Evolutionary conservation across 176 grass and related monocot genomes (phyloP), one percentile per base, ranked within the genome.

Genomic region (Oryza meridionalis): DNA sequence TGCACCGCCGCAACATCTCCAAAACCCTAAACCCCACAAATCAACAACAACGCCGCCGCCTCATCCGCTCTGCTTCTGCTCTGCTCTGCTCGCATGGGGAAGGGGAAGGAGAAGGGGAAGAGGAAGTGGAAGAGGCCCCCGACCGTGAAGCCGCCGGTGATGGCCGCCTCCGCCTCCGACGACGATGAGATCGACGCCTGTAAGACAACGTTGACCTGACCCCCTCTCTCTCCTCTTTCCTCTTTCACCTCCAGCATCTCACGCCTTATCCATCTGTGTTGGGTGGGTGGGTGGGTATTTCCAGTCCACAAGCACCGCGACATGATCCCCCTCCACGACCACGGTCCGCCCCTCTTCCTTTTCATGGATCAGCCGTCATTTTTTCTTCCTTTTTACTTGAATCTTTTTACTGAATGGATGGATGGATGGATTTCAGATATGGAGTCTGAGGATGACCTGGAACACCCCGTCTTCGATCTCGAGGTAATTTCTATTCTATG

Each of bases 281-380:
- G 35, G 5, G 35, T 37, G 27, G 27, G 27, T 33, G 32, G 10
- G 45, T 81, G n/a, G 11, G 66, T 77, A 69, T 31, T 72, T 44
- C 71, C 90, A 93, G 95, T 98, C 78, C 89, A 95, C 89, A 96
- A 90, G 83, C 91, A 95, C 83, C 85, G 87, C 61, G 93, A 95
- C 65, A 33, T 98, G 46, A 82, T 98, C 55, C 91, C 93, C 62
- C 90, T 98, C 5, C 74, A 99, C 47, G 42, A 89, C 44, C 74
- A 88, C 31, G 90, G 90, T 94, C 42, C 35, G 38, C 16, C 44
- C 37, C 35, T 73, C 26, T 37, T 37, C 22, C 35, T 26, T 62
- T 37, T 37, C 5, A 37, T 37, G 35, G 6, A 6, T 4, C 21
- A 44, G 72, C 33, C 26, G 37, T 87, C 50, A 69, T 9, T 76